Conservation (phyloP, 345 rosid genomes). For the Hibiscus mutabilis region DNA sequence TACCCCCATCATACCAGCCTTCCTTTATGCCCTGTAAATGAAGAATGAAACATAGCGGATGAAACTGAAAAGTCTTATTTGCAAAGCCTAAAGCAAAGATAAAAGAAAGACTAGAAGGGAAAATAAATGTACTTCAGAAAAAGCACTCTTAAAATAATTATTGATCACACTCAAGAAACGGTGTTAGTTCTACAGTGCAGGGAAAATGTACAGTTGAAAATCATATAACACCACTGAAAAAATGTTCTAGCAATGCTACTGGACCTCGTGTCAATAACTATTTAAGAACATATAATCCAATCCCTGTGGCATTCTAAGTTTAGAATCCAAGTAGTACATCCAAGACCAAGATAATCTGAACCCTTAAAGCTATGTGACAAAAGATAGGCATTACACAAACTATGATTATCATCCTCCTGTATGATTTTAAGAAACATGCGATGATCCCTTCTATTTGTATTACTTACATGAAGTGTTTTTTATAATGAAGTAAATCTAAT, state of each 20-base stretch:
- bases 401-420: neutral
- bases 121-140: neutral
- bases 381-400: neutral
- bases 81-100: neutral
- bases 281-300: neutral
- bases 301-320: neutral
- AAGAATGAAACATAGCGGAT: constrained; percentile 4
- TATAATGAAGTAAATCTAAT: neutral
- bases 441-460: neutral
- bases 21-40: constrained; percentile 56
- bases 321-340: neutral
- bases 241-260: neutral
- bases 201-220: neutral
- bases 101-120: neutral
- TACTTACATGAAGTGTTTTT: neutral
- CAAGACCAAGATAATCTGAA: neutral
- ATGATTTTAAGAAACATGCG: neutral
- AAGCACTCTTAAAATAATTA: neutral
- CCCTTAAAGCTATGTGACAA: neutral
- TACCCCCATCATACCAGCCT: constrained; percentile 99
- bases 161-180: neutral
- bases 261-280: neutral
- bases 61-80: constrained; percentile 7
- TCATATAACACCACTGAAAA: too few relatives aligned
- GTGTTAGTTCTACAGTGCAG: neutral